Conservation (phyloP, 2,329 filamentous ascomycete genomes). For the Penicillium crustosum region DNA sequence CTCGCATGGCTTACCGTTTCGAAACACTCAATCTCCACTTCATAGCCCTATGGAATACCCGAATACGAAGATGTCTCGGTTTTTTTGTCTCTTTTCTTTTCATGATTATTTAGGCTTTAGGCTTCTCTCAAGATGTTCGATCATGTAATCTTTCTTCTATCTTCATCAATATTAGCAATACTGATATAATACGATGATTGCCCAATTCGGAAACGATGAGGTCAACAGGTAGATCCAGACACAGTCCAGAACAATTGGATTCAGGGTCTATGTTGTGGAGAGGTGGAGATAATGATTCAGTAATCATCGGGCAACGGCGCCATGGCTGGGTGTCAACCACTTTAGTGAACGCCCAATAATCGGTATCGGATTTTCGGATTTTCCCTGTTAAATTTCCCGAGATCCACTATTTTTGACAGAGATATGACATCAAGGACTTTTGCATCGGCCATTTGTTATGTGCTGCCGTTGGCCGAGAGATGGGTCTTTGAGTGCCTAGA, state of each 20-base stretch:
- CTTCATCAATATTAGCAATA: not conserved
- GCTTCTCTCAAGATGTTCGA: not conserved
- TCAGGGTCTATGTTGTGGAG: not conserved
- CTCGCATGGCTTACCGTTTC: constrained; percentile 2
- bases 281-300: not conserved
- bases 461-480: not conserved
- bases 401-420: not conserved
- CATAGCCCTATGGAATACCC: constrained; percentile 1
- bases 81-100: too few relatives aligned
- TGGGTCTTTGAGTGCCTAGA: not conserved
- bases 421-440: constrained; percentile 9
- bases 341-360: not conserved
- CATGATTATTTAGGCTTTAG: not conserved
- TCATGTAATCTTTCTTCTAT: too few relatives aligned
- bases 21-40: constrained; percentile 1
- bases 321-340: not conserved
- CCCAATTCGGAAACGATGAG: not conserved
- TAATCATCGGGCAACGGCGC: not conserved
- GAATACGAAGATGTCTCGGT: not conserved
- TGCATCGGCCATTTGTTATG: not conserved
- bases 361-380: not conserved
- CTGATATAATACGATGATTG: too few relatives aligned
- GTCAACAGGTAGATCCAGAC: not conserved
- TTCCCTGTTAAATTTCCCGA: not conserved
- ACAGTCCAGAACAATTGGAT: not conserved